Evolutionary conservation across 1,284 basidiomycete genomes (phyloP), one percentile per base, ranked within the genome.

Genomic region (Microbotryum intermedium): DNA sequence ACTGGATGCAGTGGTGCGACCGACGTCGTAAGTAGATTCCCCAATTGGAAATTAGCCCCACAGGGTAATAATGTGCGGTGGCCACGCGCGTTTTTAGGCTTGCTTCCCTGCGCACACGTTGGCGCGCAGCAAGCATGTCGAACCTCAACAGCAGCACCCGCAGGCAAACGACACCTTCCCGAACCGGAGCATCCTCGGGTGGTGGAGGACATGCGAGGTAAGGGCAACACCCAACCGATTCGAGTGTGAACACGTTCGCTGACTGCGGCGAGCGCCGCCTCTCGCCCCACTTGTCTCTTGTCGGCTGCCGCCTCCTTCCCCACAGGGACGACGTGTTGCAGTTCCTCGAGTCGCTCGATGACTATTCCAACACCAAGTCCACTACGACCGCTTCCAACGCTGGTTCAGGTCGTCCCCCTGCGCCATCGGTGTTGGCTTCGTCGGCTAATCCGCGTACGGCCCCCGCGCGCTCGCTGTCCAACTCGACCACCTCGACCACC

Each of bases 291-390:
- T 25, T 28, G 50, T n/a, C 30, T 39, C n/a, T n/a, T n/a, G n/a
- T n/a, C n/a, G 34, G 6, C 30, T 16, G 34, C 4, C 56, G 21
- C 16, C 1, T 30, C 9, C 21, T 25, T 0, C 21, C 16, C 53
- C 57, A 48, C 53, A 51, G 66, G 23, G 66, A 65, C 50, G 90
- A 95, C 74, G 91, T 89, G 20, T 83, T 90, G 28, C 85, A 85
- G 69, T 86, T 94, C 74, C 84, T 95, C 58, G 88, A 92, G 71
- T 88, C 92, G 72, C 86, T 95, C 53, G 89, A 92, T 73, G 85
- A 84, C 45, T 81, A 90, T 61, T 78, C 82, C 21, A 72, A 67
- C 18, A 75, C 77, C 54, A 61, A 46, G 34, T 53, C 50, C 5
- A 18, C 58, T 4, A 30, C 66, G 3, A 44, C 57, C 21, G 2